Base-by-base conservation (phyloP, 2,329 filamentous ascomycete genomes). In the Microdochium bolleyi region DNA sequence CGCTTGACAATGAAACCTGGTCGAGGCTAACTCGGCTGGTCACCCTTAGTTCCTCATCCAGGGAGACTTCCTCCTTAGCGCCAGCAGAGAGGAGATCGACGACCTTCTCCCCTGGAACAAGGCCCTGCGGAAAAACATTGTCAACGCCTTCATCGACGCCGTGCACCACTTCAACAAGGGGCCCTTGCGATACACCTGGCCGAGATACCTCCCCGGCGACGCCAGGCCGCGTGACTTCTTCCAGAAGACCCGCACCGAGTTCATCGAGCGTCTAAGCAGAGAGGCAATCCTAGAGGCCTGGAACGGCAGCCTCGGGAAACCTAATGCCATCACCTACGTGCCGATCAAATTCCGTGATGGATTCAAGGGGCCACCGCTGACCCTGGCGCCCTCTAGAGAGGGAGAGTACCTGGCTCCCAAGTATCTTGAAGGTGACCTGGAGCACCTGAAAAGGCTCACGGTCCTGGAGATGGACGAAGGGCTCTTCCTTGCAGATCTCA, bases 11-110 rank as follows among this genome's bases (percentile, higher is more conserved):
- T 34, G 8, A 14, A 14, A 8, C 30, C 30, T 14, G 14, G 30
- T 34, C 14, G 8, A 34, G 30, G 8, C 30, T 34, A 14, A 34
- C 30, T 34, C 30, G 14, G 8, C 8, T 8, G 14, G 30, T 8
- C 8, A 8, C 14, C 30, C 14, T 16, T 19, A 41, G 37, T 41
- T 41, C 16, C 37, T 41, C 9, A 41, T 41, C 37, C 37, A 41
- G 37, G 37, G 8, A 8, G 65, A 70, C 52, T 51, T 51, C 37
- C 38, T 51, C 16, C 50, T 51, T 19, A 37, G 34, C 50, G 50
- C 32, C 11, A 51, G 50, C 50, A 32, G 50, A 22, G 50, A 51
- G 21, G 38, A 37, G 24, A 25, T 51, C 3, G 37, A 44, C 22
- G 24, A 44, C 50, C 32, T 25, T 14, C 25, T 22, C 50, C 32